These are phyloP conservation scores for Penicillium fimorum DNA, from an alignment of 495 filamentous ascomycete genomes.

Conservation along the genomic window DNA sequence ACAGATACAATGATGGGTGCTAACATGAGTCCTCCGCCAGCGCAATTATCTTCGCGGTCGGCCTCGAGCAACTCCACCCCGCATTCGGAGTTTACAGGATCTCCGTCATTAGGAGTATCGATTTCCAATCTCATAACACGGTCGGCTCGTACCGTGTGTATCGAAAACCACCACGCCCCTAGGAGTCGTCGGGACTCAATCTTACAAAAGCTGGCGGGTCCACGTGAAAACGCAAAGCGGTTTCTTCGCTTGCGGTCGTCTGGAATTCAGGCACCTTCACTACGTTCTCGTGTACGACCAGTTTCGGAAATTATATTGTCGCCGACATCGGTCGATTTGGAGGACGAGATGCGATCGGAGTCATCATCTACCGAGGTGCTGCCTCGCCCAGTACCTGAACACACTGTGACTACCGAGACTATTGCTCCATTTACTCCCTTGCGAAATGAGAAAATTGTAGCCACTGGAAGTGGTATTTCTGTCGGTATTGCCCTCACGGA, in stretches of 20 bases:
- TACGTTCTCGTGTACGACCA: slow-evolving; percentile 29
- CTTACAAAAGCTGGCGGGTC: slow-evolving; percentile 45
- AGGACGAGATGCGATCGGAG: slow-evolving; percentile 31
- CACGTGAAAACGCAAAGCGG: slow-evolving; percentile 52
- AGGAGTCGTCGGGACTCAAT: slow-evolving; percentile 35
- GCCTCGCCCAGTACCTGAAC: slow-evolving; percentile 28
- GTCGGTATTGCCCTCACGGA: slow-evolving; percentile 80
- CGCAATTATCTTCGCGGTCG: slow-evolving; percentile 30
- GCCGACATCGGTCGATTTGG: slow-evolving; percentile 30
- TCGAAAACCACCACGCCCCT: slow-evolving; percentile 26
- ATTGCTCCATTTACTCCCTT: slow-evolving; percentile 37
- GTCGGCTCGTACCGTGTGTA: slow-evolving; percentile 22
- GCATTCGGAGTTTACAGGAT: slow-evolving; percentile 19
- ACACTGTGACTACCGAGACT: slow-evolving; percentile 26
- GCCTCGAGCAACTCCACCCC: slow-evolving; percentile 26
- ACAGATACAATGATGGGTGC: slow-evolving; percentile 33
- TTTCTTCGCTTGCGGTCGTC: slow-evolving; percentile 46
- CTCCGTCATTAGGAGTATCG: slow-evolving; percentile 17
- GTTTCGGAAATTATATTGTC: slow-evolving; percentile 46
- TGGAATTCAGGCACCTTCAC: slow-evolving; percentile 26
- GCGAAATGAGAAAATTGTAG: slow-evolving; percentile 64
- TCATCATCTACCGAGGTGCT: slow-evolving; percentile 33
- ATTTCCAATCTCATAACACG: slow-evolving; percentile 30
- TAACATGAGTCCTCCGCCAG: slow-evolving; percentile 30
- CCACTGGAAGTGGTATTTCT: slow-evolving; percentile 67